Percentiles rank a stretch among this genome's conserved stretches.
Evolutionary conservation across 768 basidiomycete species (phyloP).

Genomic region (Trametopsis cervina): DNA sequence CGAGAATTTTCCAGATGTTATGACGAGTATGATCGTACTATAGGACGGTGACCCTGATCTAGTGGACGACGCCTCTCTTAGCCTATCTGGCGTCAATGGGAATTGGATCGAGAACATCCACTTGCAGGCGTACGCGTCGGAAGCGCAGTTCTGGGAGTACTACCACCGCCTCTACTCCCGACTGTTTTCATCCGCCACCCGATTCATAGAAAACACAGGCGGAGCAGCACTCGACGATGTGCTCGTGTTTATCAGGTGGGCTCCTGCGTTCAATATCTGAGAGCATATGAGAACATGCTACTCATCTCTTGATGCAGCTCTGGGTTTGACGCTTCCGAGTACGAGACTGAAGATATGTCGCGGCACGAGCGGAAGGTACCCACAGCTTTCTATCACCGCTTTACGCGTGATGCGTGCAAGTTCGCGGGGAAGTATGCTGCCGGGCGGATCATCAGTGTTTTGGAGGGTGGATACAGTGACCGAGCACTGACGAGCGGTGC

Average conservation of each 20-base stretch:
- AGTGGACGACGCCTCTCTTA: slow-evolving; percentile 82
- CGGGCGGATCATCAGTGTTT: slow-evolving; percentile 76
- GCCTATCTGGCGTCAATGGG: slow-evolving; percentile 69
- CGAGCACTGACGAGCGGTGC: slow-evolving; percentile 77
- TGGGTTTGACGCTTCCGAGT: slow-evolving; percentile 92
- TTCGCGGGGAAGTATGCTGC: slow-evolving; percentile 60
- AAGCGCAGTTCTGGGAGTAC: slow-evolving; percentile 67
- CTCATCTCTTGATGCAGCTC: slow-evolving; percentile 41
- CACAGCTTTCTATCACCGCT: slow-evolving; percentile 75
- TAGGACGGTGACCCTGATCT: slow-evolving; percentile 76
- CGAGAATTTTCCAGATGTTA: too few relatives aligned
- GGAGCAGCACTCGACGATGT: slow-evolving; percentile 55
- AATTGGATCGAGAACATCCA: slow-evolving; percentile 88
- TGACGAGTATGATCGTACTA: too few relatives aligned
- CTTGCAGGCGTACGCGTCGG: slow-evolving; percentile 61
- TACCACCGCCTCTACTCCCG: slow-evolving; percentile 59
- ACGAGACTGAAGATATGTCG: slow-evolving; percentile 88
- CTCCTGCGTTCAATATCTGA: slow-evolving; percentile 12
- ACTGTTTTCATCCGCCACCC: slow-evolving; percentile 59
- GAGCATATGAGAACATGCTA: neutral
- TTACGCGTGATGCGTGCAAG: slow-evolving; percentile 60
- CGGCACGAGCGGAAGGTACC: slow-evolving; percentile 86
- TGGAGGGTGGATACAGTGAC: slow-evolving; percentile 96
- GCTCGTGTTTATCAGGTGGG: slow-evolving; percentile 87
- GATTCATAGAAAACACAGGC: slow-evolving; percentile 65